These are phyloP conservation scores for Borovskyia barvae DNA, from an alignment of 208 protist species.

Conservation along the genomic window DNA sequence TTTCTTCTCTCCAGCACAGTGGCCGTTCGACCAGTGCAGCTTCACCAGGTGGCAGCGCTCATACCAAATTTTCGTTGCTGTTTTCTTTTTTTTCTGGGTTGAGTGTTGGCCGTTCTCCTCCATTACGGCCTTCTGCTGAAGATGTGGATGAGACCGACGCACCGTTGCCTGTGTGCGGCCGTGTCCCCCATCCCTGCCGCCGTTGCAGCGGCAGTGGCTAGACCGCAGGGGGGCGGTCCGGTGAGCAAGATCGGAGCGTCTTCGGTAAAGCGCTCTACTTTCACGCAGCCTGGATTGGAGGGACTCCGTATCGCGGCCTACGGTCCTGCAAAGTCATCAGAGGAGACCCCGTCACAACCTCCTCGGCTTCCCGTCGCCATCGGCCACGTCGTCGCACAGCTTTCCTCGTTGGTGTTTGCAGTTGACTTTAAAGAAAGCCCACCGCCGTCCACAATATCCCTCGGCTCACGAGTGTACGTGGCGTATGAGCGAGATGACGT, in stretches of 20 bases:
- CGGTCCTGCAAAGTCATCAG: slow-evolving; percentile 10
- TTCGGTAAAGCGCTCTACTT: slow-evolving; percentile 12
- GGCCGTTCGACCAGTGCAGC: neutral
- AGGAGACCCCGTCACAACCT: slow-evolving; percentile 24
- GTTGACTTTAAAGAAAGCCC: slow-evolving; percentile 49
- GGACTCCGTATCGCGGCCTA: slow-evolving; percentile 67
- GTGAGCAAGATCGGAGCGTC: slow-evolving; percentile 1
- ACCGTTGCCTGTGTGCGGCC: neutral
- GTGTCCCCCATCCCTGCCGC: neutral
- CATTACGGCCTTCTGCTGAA: neutral
- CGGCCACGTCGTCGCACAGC: slow-evolving; percentile 74
- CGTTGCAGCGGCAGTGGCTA: neutral
- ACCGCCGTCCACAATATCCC: slow-evolving; percentile 17
- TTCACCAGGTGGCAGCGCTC: neutral
- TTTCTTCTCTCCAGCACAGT: neutral
- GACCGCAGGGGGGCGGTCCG: neutral
- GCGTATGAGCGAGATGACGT: slow-evolving; percentile 38
- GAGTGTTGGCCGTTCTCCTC: neutral
- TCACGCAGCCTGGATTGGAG: slow-evolving; percentile 43
- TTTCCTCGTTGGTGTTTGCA: slow-evolving; percentile 69
- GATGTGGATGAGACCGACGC: no score
- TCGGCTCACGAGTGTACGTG: slow-evolving; percentile 54
- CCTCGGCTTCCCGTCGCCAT: slow-evolving; percentile 46
- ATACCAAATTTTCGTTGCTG: neutral
- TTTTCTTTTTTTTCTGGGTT: neutral